phyloP scores from a whole-genome alignment of 2,329 filamentous ascomycete species.

The Penicillium decumbens region DNA sequence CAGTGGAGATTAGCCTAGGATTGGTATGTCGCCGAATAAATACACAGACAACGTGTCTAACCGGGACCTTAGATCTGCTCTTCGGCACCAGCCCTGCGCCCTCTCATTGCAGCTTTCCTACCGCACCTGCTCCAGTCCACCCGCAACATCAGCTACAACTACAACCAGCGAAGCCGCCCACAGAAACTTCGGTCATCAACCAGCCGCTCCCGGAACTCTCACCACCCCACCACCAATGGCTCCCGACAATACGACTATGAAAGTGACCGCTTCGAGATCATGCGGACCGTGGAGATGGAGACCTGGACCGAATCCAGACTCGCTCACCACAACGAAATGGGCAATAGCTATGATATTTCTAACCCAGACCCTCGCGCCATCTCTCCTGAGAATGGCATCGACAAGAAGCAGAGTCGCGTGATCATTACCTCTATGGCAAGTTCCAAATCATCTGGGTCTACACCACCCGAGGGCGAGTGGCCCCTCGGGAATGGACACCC shows the following conservation, averaged over 20 bases:
- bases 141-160: constrained; percentile 18
- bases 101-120: constrained; percentile 31
- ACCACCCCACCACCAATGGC: constrained; percentile 3
- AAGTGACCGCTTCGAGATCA: constrained; percentile 28
- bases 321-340: constrained; percentile 10
- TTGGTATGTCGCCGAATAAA: constrained; percentile 25
- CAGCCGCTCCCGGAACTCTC: constrained; percentile 22
- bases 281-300: constrained; percentile 37
- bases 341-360: constrained; percentile 17
- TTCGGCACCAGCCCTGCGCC: constrained; percentile 35
- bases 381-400: constrained; percentile 13
- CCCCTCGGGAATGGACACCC: not conserved
- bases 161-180: constrained; percentile 16
- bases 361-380: constrained; percentile 13
- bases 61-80: constrained; percentile 30
- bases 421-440: constrained; percentile 23
- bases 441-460: constrained; percentile 17
- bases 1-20: constrained; percentile 34
- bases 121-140: constrained; percentile 31
- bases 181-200: constrained; percentile 23
- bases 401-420: constrained; percentile 17
- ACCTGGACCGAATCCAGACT: constrained; percentile 28
- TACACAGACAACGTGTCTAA: not conserved
- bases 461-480: not conserved
- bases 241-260: constrained; percentile 15